Conservation (phyloP, 2,329 filamentous ascomycete species). For the Blastomyces gilchristii region DNA sequence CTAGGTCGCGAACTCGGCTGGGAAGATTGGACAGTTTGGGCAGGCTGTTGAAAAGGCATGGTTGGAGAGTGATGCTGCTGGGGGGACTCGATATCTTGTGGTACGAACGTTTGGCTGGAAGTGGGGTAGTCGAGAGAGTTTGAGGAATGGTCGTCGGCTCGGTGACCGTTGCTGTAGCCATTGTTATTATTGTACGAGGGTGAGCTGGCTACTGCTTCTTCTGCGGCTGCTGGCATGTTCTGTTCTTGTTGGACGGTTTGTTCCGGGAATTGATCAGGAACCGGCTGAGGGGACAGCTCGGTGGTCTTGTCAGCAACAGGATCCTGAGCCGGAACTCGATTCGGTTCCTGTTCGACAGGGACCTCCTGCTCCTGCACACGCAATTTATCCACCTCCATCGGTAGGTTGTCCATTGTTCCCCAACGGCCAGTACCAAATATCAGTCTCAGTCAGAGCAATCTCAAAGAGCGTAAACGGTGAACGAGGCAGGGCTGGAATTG, state of each 20-base stretch:
- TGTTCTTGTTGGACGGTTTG: conserved; percentile 20
- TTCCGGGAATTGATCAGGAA: conserved; percentile 12
- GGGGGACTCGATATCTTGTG: conserved; percentile 39
- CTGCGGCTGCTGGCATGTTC: conserved; percentile 27
- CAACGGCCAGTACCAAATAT: neutral
- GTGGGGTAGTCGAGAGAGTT: conserved; percentile 35
- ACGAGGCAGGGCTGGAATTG: neutral
- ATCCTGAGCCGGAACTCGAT: conserved; percentile 4
- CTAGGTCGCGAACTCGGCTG: conserved; percentile 38
- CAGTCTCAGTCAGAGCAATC: neutral
- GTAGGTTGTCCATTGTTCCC: conserved; percentile 13
- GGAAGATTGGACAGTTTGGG: conserved; percentile 23
- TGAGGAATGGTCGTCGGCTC: conserved; percentile 43
- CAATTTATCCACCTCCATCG: conserved; percentile 11
- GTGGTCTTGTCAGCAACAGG: neutral
- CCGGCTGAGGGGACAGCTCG: conserved; percentile 11
- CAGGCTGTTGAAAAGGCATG: conserved; percentile 30
- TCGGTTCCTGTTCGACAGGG: neutral
- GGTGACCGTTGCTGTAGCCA: conserved; percentile 37
- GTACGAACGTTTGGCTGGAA: conserved; percentile 34
- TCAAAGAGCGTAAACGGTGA: neutral
- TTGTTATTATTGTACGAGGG: conserved; percentile 23
- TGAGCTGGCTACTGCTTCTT: conserved; percentile 24
- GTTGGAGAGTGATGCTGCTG: conserved; percentile 35
- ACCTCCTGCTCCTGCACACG: conserved; percentile 10